phyloP scores from a whole-genome alignment of 108 stramenopile species.

The Fragilariopsis cylindrus region DNA sequence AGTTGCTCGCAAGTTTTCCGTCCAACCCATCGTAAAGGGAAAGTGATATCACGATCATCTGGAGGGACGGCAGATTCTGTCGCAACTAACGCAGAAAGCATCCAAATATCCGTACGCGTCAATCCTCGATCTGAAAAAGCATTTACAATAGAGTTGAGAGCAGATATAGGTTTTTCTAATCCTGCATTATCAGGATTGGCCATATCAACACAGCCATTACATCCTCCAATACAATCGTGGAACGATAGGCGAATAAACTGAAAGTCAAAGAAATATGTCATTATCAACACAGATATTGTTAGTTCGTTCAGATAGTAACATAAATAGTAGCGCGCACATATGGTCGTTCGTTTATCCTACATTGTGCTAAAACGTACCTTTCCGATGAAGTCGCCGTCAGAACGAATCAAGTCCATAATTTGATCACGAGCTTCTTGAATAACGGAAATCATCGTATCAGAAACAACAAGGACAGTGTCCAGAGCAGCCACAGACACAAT shows the following conservation, averaged over 20 bases:
- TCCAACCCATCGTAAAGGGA: slow-evolving; percentile 39
- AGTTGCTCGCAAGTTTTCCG: slow-evolving; percentile 26
- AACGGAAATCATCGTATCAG: not conserved
- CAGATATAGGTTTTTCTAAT: slow-evolving; percentile 42
- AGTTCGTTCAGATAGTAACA: no score
- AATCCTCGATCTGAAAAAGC: slow-evolving; percentile 22
- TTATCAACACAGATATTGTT: not conserved
- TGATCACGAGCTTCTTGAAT: slow-evolving; percentile 11
- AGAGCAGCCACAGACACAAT: not conserved
- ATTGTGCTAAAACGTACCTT: slow-evolving; percentile 9
- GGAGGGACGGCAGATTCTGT: slow-evolving; percentile 39
- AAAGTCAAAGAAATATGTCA: not conserved
- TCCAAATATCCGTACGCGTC: slow-evolving; percentile 63
- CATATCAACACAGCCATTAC: slow-evolving; percentile 58
- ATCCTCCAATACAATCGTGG: slow-evolving; percentile 60
- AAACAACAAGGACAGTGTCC: not conserved
- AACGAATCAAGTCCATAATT: slow-evolving; percentile 10
- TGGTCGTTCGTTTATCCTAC: not conserved
- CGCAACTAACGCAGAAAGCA: slow-evolving; percentile 43
- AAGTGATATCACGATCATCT: slow-evolving; percentile 22
- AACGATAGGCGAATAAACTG: slow-evolving; percentile 56
- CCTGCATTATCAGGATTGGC: slow-evolving; percentile 46
- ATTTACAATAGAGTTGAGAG: slow-evolving; percentile 37
- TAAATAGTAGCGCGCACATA: no score
- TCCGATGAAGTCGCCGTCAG: slow-evolving; percentile 9